Base-by-base conservation (phyloP, 1,139 yeast genomes). In the Chernovozyma aurita region DNA sequence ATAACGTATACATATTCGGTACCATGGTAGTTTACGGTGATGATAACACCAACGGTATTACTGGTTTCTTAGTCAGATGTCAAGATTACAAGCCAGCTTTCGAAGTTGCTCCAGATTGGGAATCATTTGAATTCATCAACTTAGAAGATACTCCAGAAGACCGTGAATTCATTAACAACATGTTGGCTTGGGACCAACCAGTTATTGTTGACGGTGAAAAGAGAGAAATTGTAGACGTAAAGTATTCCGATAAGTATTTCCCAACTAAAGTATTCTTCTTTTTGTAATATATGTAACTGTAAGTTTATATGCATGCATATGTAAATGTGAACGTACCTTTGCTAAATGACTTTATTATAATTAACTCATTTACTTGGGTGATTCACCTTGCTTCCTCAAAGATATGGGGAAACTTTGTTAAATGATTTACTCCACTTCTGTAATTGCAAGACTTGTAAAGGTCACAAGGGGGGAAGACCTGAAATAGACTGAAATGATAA, bases 81-180 rank as follows among this genome's bases (percentile, higher is more conserved):
- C 88, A 92, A 69, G 97, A 92, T 48, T 70, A 57, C 61, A 76
- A 52, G 42, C 95, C 97, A 62, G 98, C 96, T 47, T 88, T 92
- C 59, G 85, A 92, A 50, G 97, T 92, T 65, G 99, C 98, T 59
- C 97, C 99, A 69, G 99, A 92, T 73, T 88, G 95, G 95, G 98
- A 92, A 73, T 69, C 75, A 40, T 70, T 70, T 53, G 44, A 52
- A 28, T 70, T 57, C 69, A 55, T 64, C 53, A 68, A 65, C 57
- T 59, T 70, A 54, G 74, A 70, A 47, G 65, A 57, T 42, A 45
- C 64, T 39, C 61, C 54, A 39, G 68, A 64, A 44, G 56, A 49
- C 56, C 56, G 59, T 52, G 56, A 62, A 45, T 70, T 67, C 50
- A 45, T 70, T 49, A 54, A 70, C 59, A 70, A 70, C 62, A 67